Evolutionary conservation across 2,329 filamentous ascomycete genomes (phyloP).

Genomic region (Phialocephala sp.): DNA sequence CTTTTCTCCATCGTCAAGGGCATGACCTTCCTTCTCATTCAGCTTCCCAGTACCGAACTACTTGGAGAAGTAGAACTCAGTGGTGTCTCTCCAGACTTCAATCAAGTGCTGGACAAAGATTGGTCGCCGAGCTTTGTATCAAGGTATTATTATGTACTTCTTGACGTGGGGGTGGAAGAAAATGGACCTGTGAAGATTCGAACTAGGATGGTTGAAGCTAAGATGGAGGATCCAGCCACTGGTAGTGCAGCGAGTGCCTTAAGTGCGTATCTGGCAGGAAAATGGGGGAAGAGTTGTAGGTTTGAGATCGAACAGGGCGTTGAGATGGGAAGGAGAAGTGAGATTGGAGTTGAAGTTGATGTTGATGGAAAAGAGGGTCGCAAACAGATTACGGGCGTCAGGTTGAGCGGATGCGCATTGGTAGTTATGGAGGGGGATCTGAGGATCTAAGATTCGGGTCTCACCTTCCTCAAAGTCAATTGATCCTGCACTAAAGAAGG

Average conservation of each 20-base stretch:
- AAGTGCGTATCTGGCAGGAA: conserved; percentile 58
- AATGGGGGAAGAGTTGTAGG: conserved; percentile 44
- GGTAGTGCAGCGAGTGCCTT: conserved; percentile 66
- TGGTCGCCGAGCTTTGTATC: conserved; percentile 61
- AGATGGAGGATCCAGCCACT: conserved; percentile 64
- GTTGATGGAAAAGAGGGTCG: conserved; percentile 13
- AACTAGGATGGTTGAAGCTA: conserved; percentile 63
- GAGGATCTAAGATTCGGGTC: conserved; percentile 18
- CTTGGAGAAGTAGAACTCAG: conserved; percentile 50
- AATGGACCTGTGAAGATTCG: conserved; percentile 48
- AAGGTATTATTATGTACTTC: conserved; percentile 64
- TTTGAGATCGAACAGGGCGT: conserved; percentile 68
- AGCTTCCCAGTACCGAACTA: conserved; percentile 64
- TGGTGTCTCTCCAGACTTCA: conserved; percentile 41
- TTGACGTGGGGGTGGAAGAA: conserved; percentile 41
- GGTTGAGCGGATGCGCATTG: conserved; percentile 27
- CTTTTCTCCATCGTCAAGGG: conserved; percentile 71
- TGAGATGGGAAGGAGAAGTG: conserved; percentile 59
- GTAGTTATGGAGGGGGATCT: conserved; percentile 34
- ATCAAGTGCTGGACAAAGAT: conserved; percentile 52
- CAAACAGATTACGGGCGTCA: conserved; percentile 26
- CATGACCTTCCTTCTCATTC: conserved; percentile 72
- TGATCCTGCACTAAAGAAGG: too few species aligned
- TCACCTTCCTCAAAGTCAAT: neutral
- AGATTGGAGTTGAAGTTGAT: conserved; percentile 28